These are phyloP conservation scores for Fraxinus albicans DNA, from an alignment of 305 asterid genomes.

Conservation along the genomic window DNA sequence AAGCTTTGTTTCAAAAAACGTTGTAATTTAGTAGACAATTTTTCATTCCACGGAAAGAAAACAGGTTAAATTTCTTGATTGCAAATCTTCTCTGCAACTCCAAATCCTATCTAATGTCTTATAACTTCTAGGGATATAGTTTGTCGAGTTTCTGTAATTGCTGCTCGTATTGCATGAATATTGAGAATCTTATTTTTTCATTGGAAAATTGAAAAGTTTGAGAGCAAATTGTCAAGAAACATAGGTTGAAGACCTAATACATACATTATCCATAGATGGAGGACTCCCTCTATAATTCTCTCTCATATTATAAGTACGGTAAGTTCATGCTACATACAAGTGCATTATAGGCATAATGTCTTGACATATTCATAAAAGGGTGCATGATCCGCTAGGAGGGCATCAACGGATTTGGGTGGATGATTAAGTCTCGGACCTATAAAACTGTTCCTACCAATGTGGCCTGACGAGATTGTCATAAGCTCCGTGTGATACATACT, in stretches of 20 bases:
- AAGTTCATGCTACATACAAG: not conserved
- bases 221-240: not conserved
- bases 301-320: not conserved
- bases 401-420: not conserved
- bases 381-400: not conserved
- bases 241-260: not conserved
- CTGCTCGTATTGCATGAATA: not conserved
- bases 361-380: not conserved
- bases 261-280: not conserved
- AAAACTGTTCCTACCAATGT: not conserved
- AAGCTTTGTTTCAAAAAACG: constrained; percentile 16
- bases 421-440: not conserved
- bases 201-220: not conserved
- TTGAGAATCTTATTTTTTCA: not conserved
- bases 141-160: not conserved
- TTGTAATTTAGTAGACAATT: constrained; percentile 26
- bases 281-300: not conserved
- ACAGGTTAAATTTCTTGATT: not conserved
- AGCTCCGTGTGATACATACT: not conserved
- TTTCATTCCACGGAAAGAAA: not conserved
- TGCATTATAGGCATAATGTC: not conserved
- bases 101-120: not conserved
- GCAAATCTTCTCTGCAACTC: not conserved
- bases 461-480: not conserved
- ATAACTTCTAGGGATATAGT: not conserved